Base-by-base conservation (phyloP, 805 yeast genomes). In the Ascoidea tarda region DNA sequence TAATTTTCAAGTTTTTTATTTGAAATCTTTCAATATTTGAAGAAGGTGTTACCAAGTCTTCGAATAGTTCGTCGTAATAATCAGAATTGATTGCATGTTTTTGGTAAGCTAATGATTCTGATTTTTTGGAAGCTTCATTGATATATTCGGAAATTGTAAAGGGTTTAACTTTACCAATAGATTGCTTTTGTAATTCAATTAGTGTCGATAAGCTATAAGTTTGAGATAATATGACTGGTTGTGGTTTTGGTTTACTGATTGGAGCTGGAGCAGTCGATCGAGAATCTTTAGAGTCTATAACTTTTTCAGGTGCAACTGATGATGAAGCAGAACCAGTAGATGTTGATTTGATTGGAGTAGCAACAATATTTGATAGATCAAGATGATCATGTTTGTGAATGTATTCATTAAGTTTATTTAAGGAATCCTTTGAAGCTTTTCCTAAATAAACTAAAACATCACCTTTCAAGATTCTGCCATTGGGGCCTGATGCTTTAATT, bases 371-470 rank as follows among this genome's bases (percentile, higher is more conserved):
- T 47, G 87, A 75, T 55, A 89, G 71, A 63, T 90, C 96, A 57
- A 89, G 70, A 60, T 78, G 82, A 56, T 77, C 75, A 57, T 75
- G 75, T 42, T 73, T 66, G 50, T 76, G 70, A 57, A 90, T 66
- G 62, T 71, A 82, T 33, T 77, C 68, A 5, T 85, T 72, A 54
- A 90, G 73, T 21, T 69, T 64, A 16, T 67, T 60, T 31, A 81
- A 79, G 5, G 82, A 68, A 6, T 77, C 80, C 46, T 70, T 60
- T 8, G 87, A 67, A 52, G 90, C 84, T 55, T 76, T 67, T 33
- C 98, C 97, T 51, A 90, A 62, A 63, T 78, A 81, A 0, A 95
- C 93, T 58, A 90, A 73, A 1, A 90, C 91, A 66, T 91, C 99
- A 57, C 98, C 98, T 69, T 85, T 87, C 57, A 91, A 73, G 46